Evolutionary conservation across 2,329 filamentous ascomycete genomes (phyloP).

Genomic region (Dryadomyces quercus-mongolicae): DNA sequence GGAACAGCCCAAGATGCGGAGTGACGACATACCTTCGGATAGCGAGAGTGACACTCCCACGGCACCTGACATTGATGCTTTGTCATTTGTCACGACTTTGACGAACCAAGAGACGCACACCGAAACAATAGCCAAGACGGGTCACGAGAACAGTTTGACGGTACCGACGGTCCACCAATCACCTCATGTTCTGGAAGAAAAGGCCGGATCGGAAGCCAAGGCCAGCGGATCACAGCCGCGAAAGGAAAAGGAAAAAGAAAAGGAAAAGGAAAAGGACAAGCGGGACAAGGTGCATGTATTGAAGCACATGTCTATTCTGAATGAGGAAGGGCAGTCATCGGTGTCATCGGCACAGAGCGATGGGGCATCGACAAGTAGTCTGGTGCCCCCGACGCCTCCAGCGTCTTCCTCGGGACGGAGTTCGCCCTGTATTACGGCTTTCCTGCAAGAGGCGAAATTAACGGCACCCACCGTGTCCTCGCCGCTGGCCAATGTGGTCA

Average conservation of each 20-base stretch:
- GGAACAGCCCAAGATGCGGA: not conserved
- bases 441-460: constrained; percentile 24
- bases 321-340: not conserved
- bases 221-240: not conserved
- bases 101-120: constrained; percentile 6
- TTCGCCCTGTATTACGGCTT: constrained; percentile 19
- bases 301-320: constrained; percentile 7
- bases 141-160: not conserved
- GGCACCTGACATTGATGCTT: constrained; percentile 15
- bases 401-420: constrained; percentile 9
- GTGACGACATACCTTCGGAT: no score
- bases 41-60: constrained; percentile 5
- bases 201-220: not conserved
- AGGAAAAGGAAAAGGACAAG: no score
- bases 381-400: not conserved
- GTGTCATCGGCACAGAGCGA: no score
- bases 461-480: constrained; percentile 15
- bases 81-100: constrained; percentile 15
- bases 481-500: constrained; percentile 12
- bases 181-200: not conserved
- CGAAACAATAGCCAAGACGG: not conserved
- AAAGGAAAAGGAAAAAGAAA: no score
- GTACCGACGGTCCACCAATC: not conserved
- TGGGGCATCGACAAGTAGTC: not conserved
- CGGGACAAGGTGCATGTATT: not conserved